Conservation (phyloP, 2,329 filamentous ascomycete genomes). For the Xylaria hypoxylon region DNA sequence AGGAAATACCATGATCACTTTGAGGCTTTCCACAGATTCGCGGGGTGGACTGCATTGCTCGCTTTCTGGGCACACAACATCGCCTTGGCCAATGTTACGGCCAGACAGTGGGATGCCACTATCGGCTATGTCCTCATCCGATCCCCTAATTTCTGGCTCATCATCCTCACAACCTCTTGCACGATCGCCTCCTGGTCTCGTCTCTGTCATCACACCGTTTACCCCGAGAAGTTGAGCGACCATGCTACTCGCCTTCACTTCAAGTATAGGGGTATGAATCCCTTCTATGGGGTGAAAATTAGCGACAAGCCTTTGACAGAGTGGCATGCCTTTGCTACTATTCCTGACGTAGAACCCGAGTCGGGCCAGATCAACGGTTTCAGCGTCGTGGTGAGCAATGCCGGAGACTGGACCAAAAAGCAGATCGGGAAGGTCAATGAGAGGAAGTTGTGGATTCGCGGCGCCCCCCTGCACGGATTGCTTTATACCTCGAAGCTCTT, state of each 20-base stretch:
- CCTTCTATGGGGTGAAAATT: conserved; percentile 69
- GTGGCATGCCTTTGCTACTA: conserved; percentile 82
- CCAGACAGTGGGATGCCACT: conserved; percentile 46
- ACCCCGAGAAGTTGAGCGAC: conserved; percentile 74
- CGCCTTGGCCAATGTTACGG: conserved; percentile 64
- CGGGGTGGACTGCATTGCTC: conserved; percentile 72
- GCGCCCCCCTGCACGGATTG: conserved; percentile 75
- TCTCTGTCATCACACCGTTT: conserved; percentile 74
- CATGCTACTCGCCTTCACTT: conserved; percentile 81
- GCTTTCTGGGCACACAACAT: conserved; percentile 69
- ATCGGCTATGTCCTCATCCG: conserved; percentile 55
- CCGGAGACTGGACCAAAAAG: conserved; percentile 79
- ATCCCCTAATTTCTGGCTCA: conserved; percentile 73
- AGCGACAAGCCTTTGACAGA: conserved; percentile 74
- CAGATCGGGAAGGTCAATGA: conserved; percentile 72
- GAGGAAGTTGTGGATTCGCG: conserved; percentile 73
- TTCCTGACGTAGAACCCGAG: conserved; percentile 65
- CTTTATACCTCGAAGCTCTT: conserved; percentile 76
- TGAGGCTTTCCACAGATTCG: conserved; percentile 78
- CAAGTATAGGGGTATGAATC: conserved; percentile 68
- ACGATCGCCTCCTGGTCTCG: conserved; percentile 80
- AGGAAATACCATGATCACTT: conserved; percentile 74
- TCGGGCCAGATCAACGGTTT: conserved; percentile 64
- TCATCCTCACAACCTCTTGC: conserved; percentile 72
- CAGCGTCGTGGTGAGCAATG: conserved; percentile 77